Evolutionary conservation across 192 early-diverging fungal species (phyloP).

Genomic region (Podila minutissima): DNA sequence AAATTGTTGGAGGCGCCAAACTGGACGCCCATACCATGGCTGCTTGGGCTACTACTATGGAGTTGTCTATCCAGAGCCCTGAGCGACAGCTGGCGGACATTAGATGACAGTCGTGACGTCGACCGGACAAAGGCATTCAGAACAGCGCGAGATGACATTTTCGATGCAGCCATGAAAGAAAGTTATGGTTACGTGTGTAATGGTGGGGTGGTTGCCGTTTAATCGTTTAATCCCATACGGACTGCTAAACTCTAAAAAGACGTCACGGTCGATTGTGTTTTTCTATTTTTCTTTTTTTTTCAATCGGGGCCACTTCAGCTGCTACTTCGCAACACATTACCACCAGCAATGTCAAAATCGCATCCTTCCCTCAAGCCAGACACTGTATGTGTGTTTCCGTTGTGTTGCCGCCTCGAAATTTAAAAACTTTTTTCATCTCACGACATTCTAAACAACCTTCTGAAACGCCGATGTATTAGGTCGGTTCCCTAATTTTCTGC

Average conservation of each 20-base stretch:
- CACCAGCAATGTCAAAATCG: conserved; percentile 31
- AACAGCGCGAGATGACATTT: conserved; percentile 22
- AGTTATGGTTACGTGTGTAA: too few relatives aligned
- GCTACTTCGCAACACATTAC: not conserved
- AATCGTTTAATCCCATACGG: too few relatives aligned
- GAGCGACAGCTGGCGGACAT: conserved; percentile 6
- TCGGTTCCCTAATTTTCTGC: conserved; percentile 91
- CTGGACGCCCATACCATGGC: conserved; percentile 6
- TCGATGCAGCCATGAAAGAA: not conserved
- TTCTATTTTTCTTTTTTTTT: not conserved
- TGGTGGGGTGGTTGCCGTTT: too few relatives aligned
- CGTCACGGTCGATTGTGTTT: not conserved
- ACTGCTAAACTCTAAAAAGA: not conserved
- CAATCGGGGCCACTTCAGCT: not conserved
- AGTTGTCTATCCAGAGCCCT: conserved; percentile 3
- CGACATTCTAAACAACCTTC: not conserved
- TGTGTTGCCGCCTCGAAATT: too few relatives aligned
- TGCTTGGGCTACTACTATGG: not conserved
- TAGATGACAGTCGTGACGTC: conserved; percentile 9
- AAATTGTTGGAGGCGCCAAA: not conserved
- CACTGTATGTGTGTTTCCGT: conserved; percentile 17
- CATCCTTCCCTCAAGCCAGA: conserved; percentile 43
- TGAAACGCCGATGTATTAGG: not conserved
- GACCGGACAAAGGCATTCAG: conserved; percentile 20
- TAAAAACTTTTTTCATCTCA: not conserved